A percentile compares a stretch with the other conserved stretches of the same genome.
phyloP scores from a whole-genome alignment of 2,329 filamentous ascomycete genomes.

The Pestalotiopsis sp. region DNA sequence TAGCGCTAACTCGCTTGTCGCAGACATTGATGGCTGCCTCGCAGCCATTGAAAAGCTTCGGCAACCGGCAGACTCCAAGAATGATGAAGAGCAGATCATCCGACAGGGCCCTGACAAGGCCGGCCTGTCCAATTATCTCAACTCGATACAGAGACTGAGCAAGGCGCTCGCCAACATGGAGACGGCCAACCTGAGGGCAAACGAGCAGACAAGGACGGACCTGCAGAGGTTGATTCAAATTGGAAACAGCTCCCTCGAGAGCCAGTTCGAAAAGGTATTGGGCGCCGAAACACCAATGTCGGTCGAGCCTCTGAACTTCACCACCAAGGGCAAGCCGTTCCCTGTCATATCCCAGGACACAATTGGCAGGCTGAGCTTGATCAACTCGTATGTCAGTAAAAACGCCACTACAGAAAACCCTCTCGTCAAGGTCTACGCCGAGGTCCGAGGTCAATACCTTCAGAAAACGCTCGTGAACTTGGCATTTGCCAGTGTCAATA shows the following conservation, averaged over 20 bases:
- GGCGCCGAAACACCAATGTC: conserved; percentile 74
- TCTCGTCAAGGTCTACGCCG: conserved; percentile 81
- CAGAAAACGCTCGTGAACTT: conserved; percentile 80
- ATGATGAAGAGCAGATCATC: conserved; percentile 89
- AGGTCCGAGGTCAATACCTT: conserved; percentile 86
- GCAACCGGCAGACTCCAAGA: conserved; percentile 90
- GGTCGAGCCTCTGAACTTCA: conserved; percentile 87
- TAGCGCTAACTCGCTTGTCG: conserved; percentile 13
- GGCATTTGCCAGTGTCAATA: conserved; percentile 82
- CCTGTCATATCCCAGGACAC: conserved; percentile 79
- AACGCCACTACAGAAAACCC: conserved; percentile 65
- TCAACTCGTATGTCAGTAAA: conserved; percentile 76
- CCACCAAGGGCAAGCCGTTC: conserved; percentile 87
- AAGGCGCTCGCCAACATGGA: conserved; percentile 84
- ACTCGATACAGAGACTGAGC: conserved; percentile 85
- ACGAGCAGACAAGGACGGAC: conserved; percentile 85
- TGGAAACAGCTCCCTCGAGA: conserved; percentile 82
- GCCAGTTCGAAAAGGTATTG: conserved; percentile 78
- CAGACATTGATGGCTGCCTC: conserved; percentile 84
- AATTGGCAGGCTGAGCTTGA: conserved; percentile 73
- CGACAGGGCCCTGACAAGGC: conserved; percentile 82
- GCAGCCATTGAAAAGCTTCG: conserved; percentile 85
- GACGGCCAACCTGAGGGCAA: conserved; percentile 87
- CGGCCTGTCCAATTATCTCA: conserved; percentile 82
- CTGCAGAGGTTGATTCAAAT: conserved; percentile 76